Base-by-base conservation (phyloP, 1,284 basidiomycete species). In the Ceratobasidium sp. region DNA sequence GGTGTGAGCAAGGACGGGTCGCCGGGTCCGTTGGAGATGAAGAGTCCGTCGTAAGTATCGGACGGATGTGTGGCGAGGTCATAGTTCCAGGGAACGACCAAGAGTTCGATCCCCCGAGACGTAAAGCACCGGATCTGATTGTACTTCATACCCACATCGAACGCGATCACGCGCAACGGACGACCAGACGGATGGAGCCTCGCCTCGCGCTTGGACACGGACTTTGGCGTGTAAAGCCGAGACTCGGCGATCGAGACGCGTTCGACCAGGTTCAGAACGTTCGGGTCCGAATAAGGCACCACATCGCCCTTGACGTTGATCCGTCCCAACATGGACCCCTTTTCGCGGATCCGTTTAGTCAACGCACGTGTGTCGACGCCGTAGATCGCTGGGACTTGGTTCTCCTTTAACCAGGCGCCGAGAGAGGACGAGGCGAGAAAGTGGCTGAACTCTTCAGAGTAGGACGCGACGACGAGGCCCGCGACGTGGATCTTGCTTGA, bases 91-190 rank as follows among this genome's bases (percentile, higher is more conserved):
- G 98, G 97, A 3, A 99, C 95, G 74, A 98, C 96, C 86, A 98
- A 98, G 84, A 99, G 89, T 85, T 99, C 96, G 70, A 99, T 91
- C 74, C 98, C 97, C 65, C 98, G 94, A 74, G 92, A 89, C 70
- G 91, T 93, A 87, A 99, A 98, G 88, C 97, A 99, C 64, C 98
- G 91, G 82, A 99, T 97, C 86, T 99, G 98, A 86, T 99, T 99
- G 87, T 94, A 97, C 87, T 99, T 99, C 95, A 99, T 99, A 57
- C 98, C 98, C 75, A 99, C 97, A 85, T 99, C 98, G 78, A 99
- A 87, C 4, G 96, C 96, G 28, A 99, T 83, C 67, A 99, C 90
- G 80, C 98, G 93, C 52, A 99, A 84, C 0, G 91, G 88, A 68
- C 96, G 91, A 28, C 88, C 89, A 1, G 91, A 92, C 1, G 96